Evolutionary conservation across 805 yeast genomes (phyloP).

Genomic region (Ogataea corticis): DNA sequence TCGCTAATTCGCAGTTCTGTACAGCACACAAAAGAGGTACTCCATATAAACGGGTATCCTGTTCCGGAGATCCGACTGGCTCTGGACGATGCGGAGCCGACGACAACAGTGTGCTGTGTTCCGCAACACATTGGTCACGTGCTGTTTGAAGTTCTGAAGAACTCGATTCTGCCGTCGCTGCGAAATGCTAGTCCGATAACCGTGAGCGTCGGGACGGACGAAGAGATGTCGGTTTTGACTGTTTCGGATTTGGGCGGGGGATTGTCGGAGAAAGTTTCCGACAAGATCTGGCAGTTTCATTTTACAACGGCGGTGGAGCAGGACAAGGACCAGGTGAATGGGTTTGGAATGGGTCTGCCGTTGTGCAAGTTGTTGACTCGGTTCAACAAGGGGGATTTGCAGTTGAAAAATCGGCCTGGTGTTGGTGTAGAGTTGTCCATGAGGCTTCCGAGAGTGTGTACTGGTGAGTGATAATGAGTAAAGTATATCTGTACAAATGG

Average conservation of each 20-base stretch:
- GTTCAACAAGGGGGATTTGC: conserved; percentile 29
- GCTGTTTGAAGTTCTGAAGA: conserved; percentile 33
- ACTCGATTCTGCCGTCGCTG: conserved; percentile 33
- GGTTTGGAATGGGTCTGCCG: conserved; percentile 37
- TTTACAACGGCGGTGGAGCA: conserved; percentile 29
- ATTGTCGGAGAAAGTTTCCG: conserved; percentile 17
- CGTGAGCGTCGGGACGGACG: conserved; percentile 9
- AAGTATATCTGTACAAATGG: background rate
- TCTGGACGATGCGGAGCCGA: conserved; percentile 1
- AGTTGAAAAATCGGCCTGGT: conserved; percentile 22
- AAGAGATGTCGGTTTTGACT: conserved; percentile 14
- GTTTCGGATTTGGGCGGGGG: conserved; percentile 36
- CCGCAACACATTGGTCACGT: conserved; percentile 33
- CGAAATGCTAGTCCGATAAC: conserved; percentile 21
- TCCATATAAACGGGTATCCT: conserved; percentile 32
- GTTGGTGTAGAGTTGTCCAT: conserved; percentile 28
- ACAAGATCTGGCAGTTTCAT: conserved; percentile 34
- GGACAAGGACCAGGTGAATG: conserved; percentile 31
- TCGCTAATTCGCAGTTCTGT: conserved; percentile 20
- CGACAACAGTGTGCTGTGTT: conserved; percentile 22
- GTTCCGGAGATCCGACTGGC: conserved; percentile 25
- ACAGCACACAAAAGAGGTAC: conserved; percentile 24
- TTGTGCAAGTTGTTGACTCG: conserved; percentile 30
- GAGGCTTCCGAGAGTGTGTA: conserved; percentile 21
- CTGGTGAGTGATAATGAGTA: background rate